These are phyloP conservation scores for Phytophthora nicotianae DNA, from an alignment of 352 stramenopile species.

Conservation along the genomic window DNA sequence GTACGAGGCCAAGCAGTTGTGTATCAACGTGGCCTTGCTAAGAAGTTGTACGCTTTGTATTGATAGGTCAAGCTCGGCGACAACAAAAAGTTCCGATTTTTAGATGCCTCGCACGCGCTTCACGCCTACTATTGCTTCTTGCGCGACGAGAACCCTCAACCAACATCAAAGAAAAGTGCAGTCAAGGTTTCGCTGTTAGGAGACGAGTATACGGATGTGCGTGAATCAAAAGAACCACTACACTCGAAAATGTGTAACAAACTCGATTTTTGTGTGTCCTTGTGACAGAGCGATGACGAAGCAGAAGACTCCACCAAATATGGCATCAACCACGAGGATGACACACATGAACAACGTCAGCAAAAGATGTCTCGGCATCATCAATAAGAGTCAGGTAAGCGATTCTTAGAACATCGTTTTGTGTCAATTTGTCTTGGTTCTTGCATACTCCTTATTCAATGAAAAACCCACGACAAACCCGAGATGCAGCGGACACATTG, in stretches of 20 bases:
- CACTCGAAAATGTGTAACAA: neutral
- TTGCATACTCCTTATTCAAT: constrained; percentile 24
- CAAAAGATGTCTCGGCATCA: constrained; percentile 11
- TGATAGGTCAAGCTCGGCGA: constrained; percentile 44
- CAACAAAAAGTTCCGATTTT: constrained; percentile 47
- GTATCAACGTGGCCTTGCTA: neutral
- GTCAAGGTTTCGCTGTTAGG: constrained; percentile 35
- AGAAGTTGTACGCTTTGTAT: constrained; percentile 1
- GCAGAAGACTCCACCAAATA: constrained; percentile 1
- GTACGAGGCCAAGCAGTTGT: constrained; percentile 13
- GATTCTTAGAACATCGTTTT: neutral
- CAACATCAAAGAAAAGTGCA: neutral
- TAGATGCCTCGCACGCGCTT: constrained; percentile 34
- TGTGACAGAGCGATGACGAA: constrained; percentile 27
- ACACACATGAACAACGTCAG: constrained; percentile 6
- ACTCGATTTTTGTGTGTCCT: neutral
- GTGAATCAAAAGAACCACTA: constrained; percentile 4
- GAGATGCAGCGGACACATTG: neutral
- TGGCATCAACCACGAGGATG: neutral
- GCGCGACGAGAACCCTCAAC: constrained; percentile 40
- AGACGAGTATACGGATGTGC: constrained; percentile 50
- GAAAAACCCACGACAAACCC: constrained; percentile 21
- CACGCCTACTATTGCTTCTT: constrained; percentile 58
- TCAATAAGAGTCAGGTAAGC: neutral
- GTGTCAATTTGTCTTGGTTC: constrained; percentile 17